Evolutionary conservation across 2,329 filamentous ascomycete species (phyloP), one percentile per base, ranked within the genome.

Genomic region (Anisogramma anomala): DNA sequence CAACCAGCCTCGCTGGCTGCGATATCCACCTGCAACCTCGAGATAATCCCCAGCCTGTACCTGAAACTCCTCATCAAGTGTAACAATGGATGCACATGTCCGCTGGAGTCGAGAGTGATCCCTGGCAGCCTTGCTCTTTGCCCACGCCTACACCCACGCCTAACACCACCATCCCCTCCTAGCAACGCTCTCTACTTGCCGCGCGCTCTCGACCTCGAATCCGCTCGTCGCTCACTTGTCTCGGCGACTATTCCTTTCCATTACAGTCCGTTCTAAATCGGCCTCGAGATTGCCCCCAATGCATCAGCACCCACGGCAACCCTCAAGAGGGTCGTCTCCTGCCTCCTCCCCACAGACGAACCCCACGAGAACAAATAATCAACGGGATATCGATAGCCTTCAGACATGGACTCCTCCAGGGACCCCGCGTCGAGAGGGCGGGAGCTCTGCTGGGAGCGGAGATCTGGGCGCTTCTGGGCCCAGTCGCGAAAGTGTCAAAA

Each of bases 251-350:
- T 33, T 22, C 13, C 27, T 8, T 25, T 41, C 13, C 30, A n/a
- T n/a, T n/a, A n/a, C 18, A 11, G 15, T 9, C 28, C 28, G 25
- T 25, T n/a, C 46, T 51, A 34, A 50, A 34, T 22, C 30, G 7
- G 15, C 3, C 14, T 39, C 28, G 36, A 43, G 13, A 32, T 33
- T 23, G 20, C 48, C 47, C 47, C 68, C 57, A 53, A 95, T 95
- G 88, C 87, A 95, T 74, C 88, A 94, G 65, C 84, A 88, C 64
- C 80, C 84, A 53, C 79, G 88, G 53, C 74, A 79, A 48, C 74
- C 82, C 50, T 81, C 83, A 50, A 73, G 79, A 59, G 73, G 77
- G 55, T 73, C 81, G 47, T 86, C 84, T 48, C 79, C 85, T 48
- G 79, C 80, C 53, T 77, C 74, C 53, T 80, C 81, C 36, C 74